Base-by-base conservation (phyloP, 164 flowering plant species). In the Stephania japonica region DNA sequence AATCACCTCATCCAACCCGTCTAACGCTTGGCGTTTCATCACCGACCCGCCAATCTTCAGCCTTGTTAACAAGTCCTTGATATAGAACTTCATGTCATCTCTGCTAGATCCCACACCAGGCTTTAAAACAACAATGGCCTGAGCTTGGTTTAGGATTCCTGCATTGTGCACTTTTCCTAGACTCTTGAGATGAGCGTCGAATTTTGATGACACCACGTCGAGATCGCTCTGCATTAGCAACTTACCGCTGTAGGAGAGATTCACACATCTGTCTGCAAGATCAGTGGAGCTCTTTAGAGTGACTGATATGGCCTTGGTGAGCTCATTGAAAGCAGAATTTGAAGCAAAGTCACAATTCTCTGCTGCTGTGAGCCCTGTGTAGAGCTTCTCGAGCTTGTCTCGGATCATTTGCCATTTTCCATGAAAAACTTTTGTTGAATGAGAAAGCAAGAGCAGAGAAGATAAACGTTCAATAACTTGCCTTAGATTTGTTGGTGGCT, bases 201-300 rank as follows among this genome's bases (percentile, higher is more conserved):
- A 76, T 67, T 84, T 89, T 1, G 87, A 79, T 7, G 78, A 70
- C 12, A 88, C 13, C 18, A 85, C 77, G 76, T 91, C 94, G 47
- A 95, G 84, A 68, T 95, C 97, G 69, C 99, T 95, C 86, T 95
- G 97, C 99, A 91, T 95, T 49, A 88, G 83, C 13, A 95, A 88
- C 88, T 95, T 95, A 70, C 99, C 99, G 62, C 91, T 83, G 78
- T 86, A 95, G 4, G 90, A 81, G 19, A 85, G 75, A 71, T 88
- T 86, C 42, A 87, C 71, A 73, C 99, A 95, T 59, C 87, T 81
- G 26, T 75, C 59, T n/a, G 87, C 92, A 6, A 87, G 90, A 67
- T 83, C 89, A 53, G 74, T 47, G 72, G 93, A 87, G 62, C 86
- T 85, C 19, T 68, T 72, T 1, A 80, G 73, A 3, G 94, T 84